phyloP scores from a whole-genome alignment of 2,329 filamentous ascomycete species.

The Aspergillus pseudotamarii region DNA sequence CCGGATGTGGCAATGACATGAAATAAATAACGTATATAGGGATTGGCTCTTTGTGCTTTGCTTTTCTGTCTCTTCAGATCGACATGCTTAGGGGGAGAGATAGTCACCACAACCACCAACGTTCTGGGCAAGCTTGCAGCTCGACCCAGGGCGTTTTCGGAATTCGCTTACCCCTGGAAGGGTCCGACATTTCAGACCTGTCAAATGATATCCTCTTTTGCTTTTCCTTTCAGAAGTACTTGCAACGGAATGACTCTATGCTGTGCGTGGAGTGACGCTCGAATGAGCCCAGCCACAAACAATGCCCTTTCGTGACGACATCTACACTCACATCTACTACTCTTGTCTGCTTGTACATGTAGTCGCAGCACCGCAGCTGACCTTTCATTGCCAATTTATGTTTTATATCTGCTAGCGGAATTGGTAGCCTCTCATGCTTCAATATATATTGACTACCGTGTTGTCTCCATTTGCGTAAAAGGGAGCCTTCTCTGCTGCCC shows the following conservation, averaged over 20 bases:
- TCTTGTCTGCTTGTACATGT: background rate
- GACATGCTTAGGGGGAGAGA: background rate
- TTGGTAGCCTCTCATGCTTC: background rate
- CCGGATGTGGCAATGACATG: constrained; percentile 18
- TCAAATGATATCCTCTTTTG: constrained; percentile 19
- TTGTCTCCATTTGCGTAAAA: background rate
- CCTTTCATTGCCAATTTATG: background rate
- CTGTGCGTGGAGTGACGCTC: background rate
- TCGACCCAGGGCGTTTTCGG: background rate
- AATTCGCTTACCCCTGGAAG: background rate
- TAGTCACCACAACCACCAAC: background rate
- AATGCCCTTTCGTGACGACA: background rate
- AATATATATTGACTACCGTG: background rate
- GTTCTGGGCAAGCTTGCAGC: background rate
- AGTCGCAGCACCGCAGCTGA: background rate
- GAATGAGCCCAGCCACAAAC: background rate
- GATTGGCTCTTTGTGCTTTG: constrained; percentile 16
- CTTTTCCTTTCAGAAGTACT: background rate
- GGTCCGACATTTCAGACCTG: background rate
- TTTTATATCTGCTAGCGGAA: background rate
- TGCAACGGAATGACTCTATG: background rate
- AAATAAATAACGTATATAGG: constrained; percentile 25
- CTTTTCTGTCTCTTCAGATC: constrained; percentile 2
- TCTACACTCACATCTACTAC: background rate
- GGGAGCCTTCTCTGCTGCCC: background rate